Evolutionary conservation across 129 eudicot genomes (phyloP).

Genomic region (Artemisia tridentata): DNA sequence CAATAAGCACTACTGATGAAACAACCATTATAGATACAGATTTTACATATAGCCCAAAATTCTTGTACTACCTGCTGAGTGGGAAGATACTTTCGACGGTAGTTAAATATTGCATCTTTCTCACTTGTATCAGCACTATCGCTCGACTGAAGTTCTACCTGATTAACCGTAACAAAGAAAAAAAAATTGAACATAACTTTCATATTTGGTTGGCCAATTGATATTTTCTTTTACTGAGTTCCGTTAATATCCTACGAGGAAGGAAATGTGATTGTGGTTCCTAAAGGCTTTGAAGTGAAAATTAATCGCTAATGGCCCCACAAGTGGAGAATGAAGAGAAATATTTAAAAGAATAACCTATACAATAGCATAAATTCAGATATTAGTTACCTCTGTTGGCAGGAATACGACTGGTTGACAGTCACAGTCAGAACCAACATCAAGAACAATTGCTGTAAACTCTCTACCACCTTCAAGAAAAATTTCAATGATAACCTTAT

Average conservation of each 20-base stretch:
- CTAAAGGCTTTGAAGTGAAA: neutral
- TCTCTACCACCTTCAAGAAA: slow-evolving; percentile 93
- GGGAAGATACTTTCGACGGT: slow-evolving; percentile 84
- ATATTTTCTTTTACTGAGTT: slow-evolving; percentile 15
- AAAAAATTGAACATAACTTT: neutral
- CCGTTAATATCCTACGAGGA: neutral
- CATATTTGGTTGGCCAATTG: neutral
- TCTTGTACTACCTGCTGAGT: slow-evolving; percentile 68
- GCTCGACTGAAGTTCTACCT: slow-evolving; percentile 87
- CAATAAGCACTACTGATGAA: neutral
- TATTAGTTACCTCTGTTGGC: slow-evolving; percentile 72
- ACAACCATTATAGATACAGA: slow-evolving; percentile 3
- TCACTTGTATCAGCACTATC: slow-evolving; percentile 55
- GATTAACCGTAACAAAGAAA: slow-evolving; percentile 10
- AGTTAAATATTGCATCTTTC: slow-evolving; percentile 86
- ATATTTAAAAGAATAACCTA: slow-evolving; percentile 7
- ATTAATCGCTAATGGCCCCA: neutral
- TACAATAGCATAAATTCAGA: neutral
- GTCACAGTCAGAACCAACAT: slow-evolving; percentile 64
- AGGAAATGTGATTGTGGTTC: slow-evolving; percentile 9
- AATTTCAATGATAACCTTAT: slow-evolving; percentile 75
- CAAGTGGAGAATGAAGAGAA: neutral
- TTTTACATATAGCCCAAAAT: slow-evolving; percentile 10
- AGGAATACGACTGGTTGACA: slow-evolving; percentile 71
- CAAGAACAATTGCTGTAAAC: slow-evolving; percentile 89